These are phyloP conservation scores for Haplosporangium sp. DNA, from an alignment of 371 early-diverging fungal genomes.

Conservation along the genomic window DNA sequence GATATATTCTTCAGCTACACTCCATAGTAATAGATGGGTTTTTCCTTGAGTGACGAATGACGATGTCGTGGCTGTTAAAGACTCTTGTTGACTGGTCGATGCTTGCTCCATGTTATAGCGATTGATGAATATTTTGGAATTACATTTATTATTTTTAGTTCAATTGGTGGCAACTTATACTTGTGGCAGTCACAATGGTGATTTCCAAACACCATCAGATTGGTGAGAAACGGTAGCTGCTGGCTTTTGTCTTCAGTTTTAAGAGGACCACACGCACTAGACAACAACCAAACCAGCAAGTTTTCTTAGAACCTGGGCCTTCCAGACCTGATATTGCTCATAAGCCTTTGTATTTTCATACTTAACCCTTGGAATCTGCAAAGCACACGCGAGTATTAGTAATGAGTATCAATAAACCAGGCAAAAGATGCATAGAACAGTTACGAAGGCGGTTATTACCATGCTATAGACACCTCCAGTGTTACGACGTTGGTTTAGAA, in stretches of 20 bases:
- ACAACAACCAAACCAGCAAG: background rate
- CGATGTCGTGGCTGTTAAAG: background rate
- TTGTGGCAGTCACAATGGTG: background rate
- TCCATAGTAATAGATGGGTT: conserved; percentile 43
- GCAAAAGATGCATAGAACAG: background rate
- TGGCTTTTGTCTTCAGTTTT: no score
- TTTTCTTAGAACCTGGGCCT: conserved; percentile 17
- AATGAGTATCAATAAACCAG: background rate
- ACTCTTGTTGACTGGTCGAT: conserved; percentile 4
- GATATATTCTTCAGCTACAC: conserved; percentile 46
- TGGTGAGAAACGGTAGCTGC: no score
- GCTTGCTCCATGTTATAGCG: conserved; percentile 4
- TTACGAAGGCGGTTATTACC: conserved; percentile 17
- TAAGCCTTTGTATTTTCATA: conserved; percentile 40
- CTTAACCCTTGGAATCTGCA: conserved; percentile 46
- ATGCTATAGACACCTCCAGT: conserved; percentile 51
- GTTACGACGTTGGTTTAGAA: conserved; percentile 14
- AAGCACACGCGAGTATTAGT: background rate
- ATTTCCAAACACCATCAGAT: background rate
- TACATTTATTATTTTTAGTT: no score
- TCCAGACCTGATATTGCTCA: conserved; percentile 43
- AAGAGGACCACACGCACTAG: no score
- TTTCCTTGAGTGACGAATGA: conserved; percentile 30
- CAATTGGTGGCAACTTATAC: conserved; percentile 2
- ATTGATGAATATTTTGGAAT: no score